Base-by-base conservation (phyloP, 106 monocot species). In the Dendrobium nobile region DNA sequence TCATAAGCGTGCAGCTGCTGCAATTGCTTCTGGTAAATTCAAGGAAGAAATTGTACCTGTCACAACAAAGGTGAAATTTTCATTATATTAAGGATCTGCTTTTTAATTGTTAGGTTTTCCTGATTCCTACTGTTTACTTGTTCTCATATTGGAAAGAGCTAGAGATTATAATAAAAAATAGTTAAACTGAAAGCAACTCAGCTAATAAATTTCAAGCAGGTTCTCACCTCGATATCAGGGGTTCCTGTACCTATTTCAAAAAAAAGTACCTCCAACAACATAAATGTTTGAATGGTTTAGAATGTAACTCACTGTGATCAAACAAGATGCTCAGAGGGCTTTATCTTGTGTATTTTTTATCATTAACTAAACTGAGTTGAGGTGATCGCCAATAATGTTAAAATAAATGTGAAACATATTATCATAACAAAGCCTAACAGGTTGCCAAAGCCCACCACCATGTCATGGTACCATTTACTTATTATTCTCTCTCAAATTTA, bases 21-120 rank as follows among this genome's bases (percentile, higher is more conserved):
- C 95, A 59, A 45, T 42, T 54, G 83, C 85, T 77, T 47, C 88
- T 77, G 91, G 93, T 55, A 95, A 91, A 89, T 95, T 93, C 77
- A 95, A 91, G 80, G 95, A 93, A 80, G 95, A 95, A 87, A 95
- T 95, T 65, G 72, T 93, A 54, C 95, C 92, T 73, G 93, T 95
- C 16, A 77, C 78, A 10, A 93, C 91, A 54, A 88, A 87, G 93
- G 93, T 95, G 80, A 78, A 47, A 41, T 37, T 78, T 75, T 22
- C 10, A 7, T 40, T 40, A 15, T 16, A 3, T 40, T 37, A 72
- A 13, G 72, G 33, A 51, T 51, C 3, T 16, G 2, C 40, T 37
- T 40, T 72, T 72, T 33, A 4, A 72, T 24, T 26, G 7, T 65
- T 65, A 9, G 22, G 26, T 70, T 27, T 67, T 61, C 24, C 61